Base-by-base conservation (phyloP, 805 yeast species). In the Teunomyces atbi region DNA sequence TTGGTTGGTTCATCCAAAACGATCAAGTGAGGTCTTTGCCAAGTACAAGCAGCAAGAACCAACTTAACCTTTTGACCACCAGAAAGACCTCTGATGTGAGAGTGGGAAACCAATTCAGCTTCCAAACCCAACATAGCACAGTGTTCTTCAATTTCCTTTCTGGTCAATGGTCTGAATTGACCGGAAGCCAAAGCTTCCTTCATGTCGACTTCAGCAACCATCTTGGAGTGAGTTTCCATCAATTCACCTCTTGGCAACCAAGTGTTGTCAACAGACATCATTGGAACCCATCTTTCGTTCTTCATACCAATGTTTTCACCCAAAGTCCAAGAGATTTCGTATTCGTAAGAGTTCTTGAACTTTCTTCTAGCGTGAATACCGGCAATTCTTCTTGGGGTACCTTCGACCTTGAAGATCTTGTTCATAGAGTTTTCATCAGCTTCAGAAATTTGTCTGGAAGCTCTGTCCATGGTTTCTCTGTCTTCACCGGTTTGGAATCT, bases 401-500 rank as follows among this genome's bases (percentile, higher is more conserved):
- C 96, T 77, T 94, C 99, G 70, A 94, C 83, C 86, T 89, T 90
- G 91, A 90, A 94, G 79, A 94, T 86, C 84, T 92, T 94, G 91
- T 94, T 90, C 99, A 94, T 94, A 71, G 95, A 89, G 76, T 85
- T 82, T 82, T 91, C 97, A 79, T 94, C 99, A 64, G 81, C 78
- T 81, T 94, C 99, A 71, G 87, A 90, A 74, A 94, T 90, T 75
- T 86, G 92, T 83, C 99, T 89, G 76, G 95, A 89, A 73, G 98
- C 99, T 82, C 98, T 89, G 83, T 94, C 99, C 99, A 94, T 94
- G 78, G 99, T 94, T 83, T 94, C 99, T 82, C 99, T 90, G 79
- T 94, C 99, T 83, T 94, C 99, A 91, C 99, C 99, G 72, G 99
- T 94, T 83, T 94, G 99, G 97, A 92, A 94, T 86, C 99, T 94